phyloP scores from a whole-genome alignment of 2,329 filamentous ascomycete genomes.

The Acrocalymma vagum region DNA sequence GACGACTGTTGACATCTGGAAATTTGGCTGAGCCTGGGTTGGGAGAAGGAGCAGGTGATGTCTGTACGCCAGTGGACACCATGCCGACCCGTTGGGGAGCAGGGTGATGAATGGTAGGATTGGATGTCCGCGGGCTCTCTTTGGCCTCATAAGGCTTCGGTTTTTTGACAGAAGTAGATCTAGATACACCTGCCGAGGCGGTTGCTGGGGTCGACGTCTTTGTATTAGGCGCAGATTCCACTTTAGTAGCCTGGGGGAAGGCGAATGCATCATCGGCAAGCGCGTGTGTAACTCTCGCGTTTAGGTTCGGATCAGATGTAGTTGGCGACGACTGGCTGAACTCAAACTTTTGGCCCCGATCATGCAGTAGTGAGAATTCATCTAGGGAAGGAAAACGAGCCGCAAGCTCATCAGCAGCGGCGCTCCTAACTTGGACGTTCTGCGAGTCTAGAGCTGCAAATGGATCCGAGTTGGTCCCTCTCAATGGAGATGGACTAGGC shows the following conservation, averaged over 20 bases:
- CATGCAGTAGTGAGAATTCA: conserved; percentile 89
- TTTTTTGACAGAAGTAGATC: conserved; percentile 43
- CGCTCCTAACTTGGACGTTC: conserved; percentile 55
- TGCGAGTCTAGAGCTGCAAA: conserved; percentile 88
- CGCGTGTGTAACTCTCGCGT: conserved; percentile 75
- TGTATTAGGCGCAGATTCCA: conserved; percentile 35
- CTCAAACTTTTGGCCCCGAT: conserved; percentile 83
- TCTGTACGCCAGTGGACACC: conserved; percentile 84
- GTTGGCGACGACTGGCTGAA: conserved; percentile 62
- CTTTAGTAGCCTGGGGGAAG: conserved; percentile 46
- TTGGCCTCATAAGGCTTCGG: conserved; percentile 28
- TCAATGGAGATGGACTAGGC: conserved; percentile 73
- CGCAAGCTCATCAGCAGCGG: conserved; percentile 79
- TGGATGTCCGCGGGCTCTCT: conserved; percentile 34
- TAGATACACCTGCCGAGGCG: conserved; percentile 38
- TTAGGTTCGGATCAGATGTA: conserved; percentile 60
- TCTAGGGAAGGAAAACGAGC: conserved; percentile 88
- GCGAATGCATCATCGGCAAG: conserved; percentile 87
- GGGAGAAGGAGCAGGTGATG: conserved; percentile 62
- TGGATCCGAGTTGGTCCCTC: conserved; percentile 78
- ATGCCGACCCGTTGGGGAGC: conserved; percentile 61
- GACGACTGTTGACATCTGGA: conserved; percentile 51
- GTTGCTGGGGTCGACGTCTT: conserved; percentile 39
- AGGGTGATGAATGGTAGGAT: conserved; percentile 50
- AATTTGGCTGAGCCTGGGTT: conserved; percentile 37